Conservation (phyloP, 495 filamentous ascomycete genomes). For the Chaetomium cochliodes region DNA sequence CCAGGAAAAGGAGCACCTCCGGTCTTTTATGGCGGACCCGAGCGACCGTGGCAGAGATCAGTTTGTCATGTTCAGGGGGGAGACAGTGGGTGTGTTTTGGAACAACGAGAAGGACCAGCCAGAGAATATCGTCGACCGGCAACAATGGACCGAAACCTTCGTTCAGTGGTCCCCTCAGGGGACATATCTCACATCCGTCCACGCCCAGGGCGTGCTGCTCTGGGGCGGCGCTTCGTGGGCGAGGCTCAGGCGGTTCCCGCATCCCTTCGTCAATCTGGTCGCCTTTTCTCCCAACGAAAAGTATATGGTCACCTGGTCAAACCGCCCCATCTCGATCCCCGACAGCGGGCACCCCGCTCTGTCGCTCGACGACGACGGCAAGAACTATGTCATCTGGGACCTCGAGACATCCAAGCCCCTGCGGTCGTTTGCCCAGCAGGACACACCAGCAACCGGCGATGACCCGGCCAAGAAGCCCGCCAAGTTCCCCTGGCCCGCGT, state of each 20-base stretch:
- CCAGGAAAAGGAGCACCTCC: constrained; percentile 87
- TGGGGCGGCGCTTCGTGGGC: constrained; percentile 92
- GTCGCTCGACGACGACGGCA: constrained; percentile 89
- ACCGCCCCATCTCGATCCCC: constrained; percentile 83
- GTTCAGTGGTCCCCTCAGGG: constrained; percentile 96
- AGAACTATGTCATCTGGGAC: constrained; percentile 99
- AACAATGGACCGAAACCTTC: constrained; percentile 95
- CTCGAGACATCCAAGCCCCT: constrained; percentile 85
- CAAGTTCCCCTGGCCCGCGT: constrained; percentile 96
- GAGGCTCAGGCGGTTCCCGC: constrained; percentile 85
- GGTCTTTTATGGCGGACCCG: constrained; percentile 85
- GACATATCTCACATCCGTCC: constrained; percentile 90
- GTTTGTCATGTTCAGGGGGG: constrained; percentile 85
- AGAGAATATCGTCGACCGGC: constrained; percentile 83
- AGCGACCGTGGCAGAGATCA: constrained; percentile 88
- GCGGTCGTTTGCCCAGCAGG: constrained; percentile 86
- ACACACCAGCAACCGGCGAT: constrained; percentile 59
- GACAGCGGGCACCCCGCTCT: constrained; percentile 78
- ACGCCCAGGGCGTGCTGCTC: constrained; percentile 91
- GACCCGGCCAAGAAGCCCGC: constrained; percentile 62
- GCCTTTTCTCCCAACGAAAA: constrained; percentile 93
- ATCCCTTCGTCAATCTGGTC: constrained; percentile 91
- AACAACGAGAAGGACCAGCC: constrained; percentile 91
- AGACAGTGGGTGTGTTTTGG: constrained; percentile 93
- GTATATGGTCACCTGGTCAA: constrained; percentile 95